phyloP scores from a whole-genome alignment of 208 protist genomes.

The Acanthamoeba triangularis region DNA sequence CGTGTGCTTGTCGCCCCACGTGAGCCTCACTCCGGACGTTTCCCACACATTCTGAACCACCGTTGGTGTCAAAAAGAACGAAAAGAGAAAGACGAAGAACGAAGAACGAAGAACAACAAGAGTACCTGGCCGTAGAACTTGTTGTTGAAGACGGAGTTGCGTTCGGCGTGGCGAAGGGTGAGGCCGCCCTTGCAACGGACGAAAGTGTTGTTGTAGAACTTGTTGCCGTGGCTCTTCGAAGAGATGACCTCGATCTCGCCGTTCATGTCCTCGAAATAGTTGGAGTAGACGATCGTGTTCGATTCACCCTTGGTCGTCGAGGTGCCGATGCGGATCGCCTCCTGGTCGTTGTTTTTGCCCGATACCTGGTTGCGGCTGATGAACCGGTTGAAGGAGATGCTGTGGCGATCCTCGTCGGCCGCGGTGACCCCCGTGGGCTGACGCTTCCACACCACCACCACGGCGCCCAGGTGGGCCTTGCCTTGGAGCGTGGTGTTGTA shows the following conservation, averaged over 20 bases:
- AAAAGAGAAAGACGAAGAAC: too few relatives aligned
- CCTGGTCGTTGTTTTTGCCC: background rate
- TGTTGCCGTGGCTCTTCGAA: background rate
- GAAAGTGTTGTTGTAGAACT: constrained; percentile 3
- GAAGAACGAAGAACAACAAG: background rate
- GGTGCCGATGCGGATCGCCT: background rate
- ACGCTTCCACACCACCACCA: background rate
- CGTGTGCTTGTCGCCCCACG: background rate
- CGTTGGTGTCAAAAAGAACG: background rate
- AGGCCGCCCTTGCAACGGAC: background rate
- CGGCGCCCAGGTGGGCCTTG: background rate
- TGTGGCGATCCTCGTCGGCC: background rate
- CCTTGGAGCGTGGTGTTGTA: background rate
- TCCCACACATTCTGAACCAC: background rate
- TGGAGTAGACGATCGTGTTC: background rate
- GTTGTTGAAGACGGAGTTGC: background rate
- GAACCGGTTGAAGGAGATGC: background rate
- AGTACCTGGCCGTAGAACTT: background rate
- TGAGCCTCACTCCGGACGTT: background rate
- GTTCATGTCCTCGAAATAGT: constrained; percentile 8
- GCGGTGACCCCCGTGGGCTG: background rate
- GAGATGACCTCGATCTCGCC: constrained; percentile 7
- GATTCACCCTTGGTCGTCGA: background rate
- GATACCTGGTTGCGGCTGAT: background rate
- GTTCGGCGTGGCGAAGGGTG: background rate